Evolutionary conservation across 345 rosid species (phyloP).

Genomic region (Microthlaspi erraticum): DNA sequence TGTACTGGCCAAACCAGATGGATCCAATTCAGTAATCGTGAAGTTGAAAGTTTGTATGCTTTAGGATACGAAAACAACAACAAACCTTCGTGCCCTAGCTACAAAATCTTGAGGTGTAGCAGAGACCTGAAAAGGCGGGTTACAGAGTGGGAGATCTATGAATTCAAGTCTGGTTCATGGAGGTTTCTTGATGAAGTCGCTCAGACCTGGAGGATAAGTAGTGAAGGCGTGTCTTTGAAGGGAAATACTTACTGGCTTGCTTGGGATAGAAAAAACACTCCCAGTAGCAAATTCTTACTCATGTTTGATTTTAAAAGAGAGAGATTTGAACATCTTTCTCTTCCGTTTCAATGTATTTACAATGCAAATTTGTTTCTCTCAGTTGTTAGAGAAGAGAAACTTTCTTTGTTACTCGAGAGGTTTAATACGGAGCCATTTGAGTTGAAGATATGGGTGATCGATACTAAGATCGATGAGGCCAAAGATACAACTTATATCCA

Average conservation of each 20-base stretch:
- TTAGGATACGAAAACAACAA: constrained; percentile 3
- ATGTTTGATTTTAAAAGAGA: too few relatives aligned
- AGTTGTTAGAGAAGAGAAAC: not conserved
- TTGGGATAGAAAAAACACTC: too few relatives aligned
- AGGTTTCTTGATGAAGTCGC: not conserved
- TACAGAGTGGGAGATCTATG: not conserved
- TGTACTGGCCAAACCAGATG: not conserved
- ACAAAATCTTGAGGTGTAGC: constrained; percentile 7
- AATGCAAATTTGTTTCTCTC: too few relatives aligned
- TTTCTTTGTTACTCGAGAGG: not conserved
- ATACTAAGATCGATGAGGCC: not conserved
- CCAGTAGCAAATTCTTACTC: too few relatives aligned
- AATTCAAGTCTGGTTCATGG: not conserved
- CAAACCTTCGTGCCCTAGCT: not conserved
- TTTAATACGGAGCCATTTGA: not conserved
- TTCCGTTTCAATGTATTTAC: not conserved
- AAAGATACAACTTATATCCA: too few relatives aligned
- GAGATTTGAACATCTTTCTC: too few relatives aligned
- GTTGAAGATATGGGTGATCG: not conserved
- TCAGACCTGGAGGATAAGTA: too few relatives aligned
- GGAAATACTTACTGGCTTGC: too few relatives aligned
- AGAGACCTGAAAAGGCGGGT: too few relatives aligned
- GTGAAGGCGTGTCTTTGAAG: not conserved
- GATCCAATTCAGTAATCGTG: not conserved
- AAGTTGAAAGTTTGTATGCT: too few relatives aligned